phyloP scores from a whole-genome alignment of 768 basidiomycete genomes.

The Clitopilus passeckerianus region DNA sequence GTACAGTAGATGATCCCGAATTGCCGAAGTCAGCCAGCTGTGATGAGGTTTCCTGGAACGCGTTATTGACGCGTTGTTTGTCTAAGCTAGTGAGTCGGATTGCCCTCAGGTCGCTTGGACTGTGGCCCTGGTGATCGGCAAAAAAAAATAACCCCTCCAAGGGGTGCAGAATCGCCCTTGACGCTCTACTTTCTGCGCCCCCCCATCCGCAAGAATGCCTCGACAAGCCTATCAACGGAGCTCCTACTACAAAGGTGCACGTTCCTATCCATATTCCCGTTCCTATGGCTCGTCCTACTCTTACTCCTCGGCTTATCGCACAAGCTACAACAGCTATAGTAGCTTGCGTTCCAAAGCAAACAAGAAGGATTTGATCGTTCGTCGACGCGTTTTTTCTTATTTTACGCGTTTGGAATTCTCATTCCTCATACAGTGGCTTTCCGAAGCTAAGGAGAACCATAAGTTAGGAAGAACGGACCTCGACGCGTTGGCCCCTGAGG shows the following conservation, averaged over 20 bases:
- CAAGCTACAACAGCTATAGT: not conserved
- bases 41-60: no score
- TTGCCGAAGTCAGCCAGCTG: no score
- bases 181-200: not conserved
- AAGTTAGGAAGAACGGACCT: not conserved
- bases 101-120: no score
- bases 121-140: no score
- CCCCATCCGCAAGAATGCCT: not conserved
- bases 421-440: not conserved
- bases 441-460: not conserved
- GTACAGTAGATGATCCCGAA: no score
- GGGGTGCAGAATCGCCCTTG: no score
- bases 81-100: no score
- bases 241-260: not conserved
- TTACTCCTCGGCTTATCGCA: not conserved
- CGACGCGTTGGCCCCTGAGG: not conserved
- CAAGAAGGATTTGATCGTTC: not conserved
- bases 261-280: not conserved
- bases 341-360: not conserved
- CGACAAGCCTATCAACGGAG: not conserved
- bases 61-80: no score
- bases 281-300: not conserved
- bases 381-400: not conserved
- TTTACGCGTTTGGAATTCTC: not conserved
- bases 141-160: no score